Percentiles rank a stretch among this genome's conserved stretches.
phyloP scores from a whole-genome alignment of 345 rosid species.

The Eucalyptus microcorys region DNA sequence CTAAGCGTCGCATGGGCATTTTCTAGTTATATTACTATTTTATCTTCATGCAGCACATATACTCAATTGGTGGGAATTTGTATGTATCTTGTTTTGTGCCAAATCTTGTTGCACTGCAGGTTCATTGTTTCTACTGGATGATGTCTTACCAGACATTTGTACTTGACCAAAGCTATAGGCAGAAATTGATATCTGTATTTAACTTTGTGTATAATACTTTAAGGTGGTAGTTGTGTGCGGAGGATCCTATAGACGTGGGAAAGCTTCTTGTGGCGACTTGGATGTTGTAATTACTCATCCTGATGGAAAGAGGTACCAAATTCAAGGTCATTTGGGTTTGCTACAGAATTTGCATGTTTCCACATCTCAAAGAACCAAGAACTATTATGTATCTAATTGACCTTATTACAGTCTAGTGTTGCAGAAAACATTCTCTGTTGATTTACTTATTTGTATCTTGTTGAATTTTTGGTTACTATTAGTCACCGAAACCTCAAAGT shows the following conservation, averaged over 20 bases:
- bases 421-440: background rate
- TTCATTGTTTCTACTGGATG: background rate
- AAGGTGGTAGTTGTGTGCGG: constrained; percentile 76
- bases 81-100: background rate
- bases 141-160: background rate
- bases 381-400: background rate
- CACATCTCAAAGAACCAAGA: background rate
- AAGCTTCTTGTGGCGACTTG: constrained; percentile 87
- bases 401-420: background rate
- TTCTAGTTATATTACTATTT: background rate
- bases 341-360: background rate
- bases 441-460: background rate
- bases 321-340: background rate
- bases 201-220: background rate
- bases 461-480: background rate
- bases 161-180: background rate
- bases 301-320: constrained; percentile 66
- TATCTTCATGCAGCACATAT: background rate
- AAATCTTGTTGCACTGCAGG: background rate
- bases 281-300: constrained; percentile 83
- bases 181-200: background rate
- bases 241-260: constrained; percentile 97
- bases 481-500: background rate
- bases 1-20: background rate
- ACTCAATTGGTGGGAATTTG: background rate